Evolutionary conservation across 2,329 filamentous ascomycete genomes (phyloP), one percentile per base, ranked within the genome.

Genomic region (Pyricularia sp.): DNA sequence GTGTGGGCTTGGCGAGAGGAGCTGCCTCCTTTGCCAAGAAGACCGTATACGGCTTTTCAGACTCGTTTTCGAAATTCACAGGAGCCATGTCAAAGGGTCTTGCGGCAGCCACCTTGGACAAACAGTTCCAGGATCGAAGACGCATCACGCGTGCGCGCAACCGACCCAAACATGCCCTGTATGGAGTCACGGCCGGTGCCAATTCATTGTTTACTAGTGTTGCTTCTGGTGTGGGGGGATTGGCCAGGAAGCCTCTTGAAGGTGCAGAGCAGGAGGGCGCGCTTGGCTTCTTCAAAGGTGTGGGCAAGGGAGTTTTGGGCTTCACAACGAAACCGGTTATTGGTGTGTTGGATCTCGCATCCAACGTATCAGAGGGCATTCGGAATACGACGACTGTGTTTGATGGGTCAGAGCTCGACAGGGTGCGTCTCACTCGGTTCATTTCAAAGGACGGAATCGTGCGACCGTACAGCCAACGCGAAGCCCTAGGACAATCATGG

Each of bases 341-440:
- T 69, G 95, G 96, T 69, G 93, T 97, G 26, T 93, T 99, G 72
- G 95, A 99, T 79, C 90, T 99, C 75, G 95, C 96, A 0, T 97
- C 93, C 76, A 98, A 97, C 77, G 91, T 99, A 73, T 94, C 93
- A 30, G 95, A 99, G 80, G 95, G 95, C 68, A 97, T 99, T 69
- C 93, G 95, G 75, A 99, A 99, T 81, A 99, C 95, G 0, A 99
- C 96, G 0, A 99, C 95, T 0, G 95, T 99, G 25, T 99, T 99
- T 78, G 95, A 99, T 76, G 92, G 92, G 30, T 91, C 94, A 70
- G 95, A 96, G 68, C 89, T 99, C 7, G 96, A 99, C 74, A 93
- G 95, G 66, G 93, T 97, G 28, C 92, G 95, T n/a, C 86, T 97
- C 67, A 92, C 94, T 6, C 91, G 95, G 23, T 97, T 97, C 81